A percentile compares a stretch with the other conserved stretches of the same genome.
Evolutionary conservation across 495 filamentous ascomycete genomes (phyloP).

Genomic region (Penicillium bovifimosum): DNA sequence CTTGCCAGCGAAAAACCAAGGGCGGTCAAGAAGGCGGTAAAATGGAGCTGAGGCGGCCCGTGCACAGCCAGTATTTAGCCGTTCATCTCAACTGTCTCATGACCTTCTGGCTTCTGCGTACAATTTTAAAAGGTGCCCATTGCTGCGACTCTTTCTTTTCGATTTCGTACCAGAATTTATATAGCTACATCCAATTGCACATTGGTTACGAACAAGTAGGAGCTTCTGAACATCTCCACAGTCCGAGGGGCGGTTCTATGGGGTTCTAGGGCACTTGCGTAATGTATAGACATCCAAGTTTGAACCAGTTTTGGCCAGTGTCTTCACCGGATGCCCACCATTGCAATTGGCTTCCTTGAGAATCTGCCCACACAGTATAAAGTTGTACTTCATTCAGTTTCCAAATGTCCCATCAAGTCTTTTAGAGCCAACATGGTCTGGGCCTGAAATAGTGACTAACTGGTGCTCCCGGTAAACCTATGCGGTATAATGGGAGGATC

Average conservation of each 20-base stretch:
- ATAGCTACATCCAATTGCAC: too few species aligned
- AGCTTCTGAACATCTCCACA: too few species aligned
- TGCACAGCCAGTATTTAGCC: slow-evolving; percentile 1
- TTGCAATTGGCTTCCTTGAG: background rate
- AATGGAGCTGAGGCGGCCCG: slow-evolving; percentile 7
- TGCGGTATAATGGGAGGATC: background rate
- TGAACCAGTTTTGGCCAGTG: background rate
- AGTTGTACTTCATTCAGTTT: background rate
- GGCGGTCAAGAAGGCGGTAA: background rate
- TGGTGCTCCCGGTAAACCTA: background rate
- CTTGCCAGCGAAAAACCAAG: background rate
- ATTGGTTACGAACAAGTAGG: too few species aligned
- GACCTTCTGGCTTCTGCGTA: too few species aligned
- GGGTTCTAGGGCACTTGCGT: too few species aligned
- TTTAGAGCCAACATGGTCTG: background rate
- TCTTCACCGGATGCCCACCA: background rate
- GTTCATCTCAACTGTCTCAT: too few species aligned
- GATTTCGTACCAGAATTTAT: too few species aligned
- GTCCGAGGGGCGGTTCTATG: too few species aligned
- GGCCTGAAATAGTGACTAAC: background rate
- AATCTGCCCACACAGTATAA: background rate
- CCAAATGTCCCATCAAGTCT: background rate
- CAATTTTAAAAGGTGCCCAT: too few species aligned
- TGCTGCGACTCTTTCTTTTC: too few species aligned
- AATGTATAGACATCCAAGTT: too few species aligned